A percentile compares a stretch with the other conserved stretches of the same genome.
phyloP scores from a whole-genome alignment of 1,284 basidiomycete genomes.

The Fomes fomentarius region DNA sequence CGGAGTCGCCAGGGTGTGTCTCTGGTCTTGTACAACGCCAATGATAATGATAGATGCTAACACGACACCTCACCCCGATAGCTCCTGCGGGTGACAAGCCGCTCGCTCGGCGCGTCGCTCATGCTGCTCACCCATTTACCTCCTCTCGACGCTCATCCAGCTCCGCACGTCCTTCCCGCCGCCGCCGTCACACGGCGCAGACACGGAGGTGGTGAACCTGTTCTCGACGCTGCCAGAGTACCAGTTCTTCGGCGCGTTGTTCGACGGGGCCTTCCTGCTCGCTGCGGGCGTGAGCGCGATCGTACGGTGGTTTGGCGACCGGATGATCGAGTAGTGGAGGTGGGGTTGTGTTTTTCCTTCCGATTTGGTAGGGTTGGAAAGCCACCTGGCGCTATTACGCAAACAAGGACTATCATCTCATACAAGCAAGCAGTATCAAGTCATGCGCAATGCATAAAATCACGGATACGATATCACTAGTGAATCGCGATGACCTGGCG shows the following conservation, averaged over 20 bases:
- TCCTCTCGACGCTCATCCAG: conserved; percentile 78
- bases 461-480: too few relatives aligned
- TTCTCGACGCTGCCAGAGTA: conserved; percentile 75
- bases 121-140: conserved; percentile 76
- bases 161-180: conserved; percentile 77
- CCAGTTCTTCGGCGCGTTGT: conserved; percentile 71
- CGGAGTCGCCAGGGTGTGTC: conserved; percentile 64
- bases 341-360: too few relatives aligned
- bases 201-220: conserved; percentile 48
- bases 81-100: conserved; percentile 66
- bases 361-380: too few relatives aligned
- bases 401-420: too few relatives aligned
- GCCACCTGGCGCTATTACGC: too few relatives aligned
- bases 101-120: conserved; percentile 67
- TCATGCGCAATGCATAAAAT: too few relatives aligned
- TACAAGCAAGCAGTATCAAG: too few relatives aligned
- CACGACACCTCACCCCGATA: conserved; percentile 31
- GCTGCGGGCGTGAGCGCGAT: conserved; percentile 50
- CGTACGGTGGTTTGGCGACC: conserved; percentile 50
- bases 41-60: neutral
- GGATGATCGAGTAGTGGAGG: conserved; percentile 28
- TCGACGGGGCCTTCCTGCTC: conserved; percentile 70
- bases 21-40: too few relatives aligned
- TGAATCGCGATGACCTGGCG: too few relatives aligned
- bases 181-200: conserved; percentile 32